Percentiles rank a stretch among this genome's conserved stretches.
phyloP scores from a whole-genome alignment of 2,329 filamentous ascomycete genomes.

The Drechslerella dactyloides region DNA sequence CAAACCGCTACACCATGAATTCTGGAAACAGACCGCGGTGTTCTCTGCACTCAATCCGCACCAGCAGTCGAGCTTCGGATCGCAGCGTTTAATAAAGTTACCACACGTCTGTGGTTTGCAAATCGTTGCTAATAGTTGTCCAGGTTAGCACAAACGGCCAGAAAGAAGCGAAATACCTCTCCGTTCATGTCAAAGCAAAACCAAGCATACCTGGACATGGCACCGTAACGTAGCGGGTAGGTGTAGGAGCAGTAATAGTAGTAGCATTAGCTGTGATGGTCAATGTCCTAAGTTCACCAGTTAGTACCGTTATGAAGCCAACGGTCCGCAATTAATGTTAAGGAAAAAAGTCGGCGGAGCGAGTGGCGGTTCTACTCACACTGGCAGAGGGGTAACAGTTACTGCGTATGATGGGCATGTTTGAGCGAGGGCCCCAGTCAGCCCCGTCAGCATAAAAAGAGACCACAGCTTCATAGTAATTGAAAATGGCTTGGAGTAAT shows the following conservation, averaged over 20 bases:
- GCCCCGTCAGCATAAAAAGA: slow-evolving; percentile 22
- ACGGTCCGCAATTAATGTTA: not conserved
- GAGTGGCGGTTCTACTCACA: slow-evolving; percentile 15
- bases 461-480: slow-evolving; percentile 44
- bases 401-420: slow-evolving; percentile 45
- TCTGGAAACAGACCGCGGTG: slow-evolving; percentile 47
- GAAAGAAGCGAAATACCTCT: not conserved
- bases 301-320: too few relatives aligned
- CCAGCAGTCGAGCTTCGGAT: slow-evolving; percentile 41
- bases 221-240: slow-evolving; percentile 38
- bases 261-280: slow-evolving; percentile 43
- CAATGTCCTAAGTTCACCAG: slow-evolving; percentile 18
- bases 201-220: slow-evolving; percentile 39
- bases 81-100: slow-evolving; percentile 46
- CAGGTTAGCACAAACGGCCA: not conserved
- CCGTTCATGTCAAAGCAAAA: not conserved
- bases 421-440: slow-evolving; percentile 38
- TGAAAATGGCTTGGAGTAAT: too few relatives aligned
- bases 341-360: not conserved
- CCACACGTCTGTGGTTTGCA: slow-evolving; percentile 47
- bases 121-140: slow-evolving; percentile 21
- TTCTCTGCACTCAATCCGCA: slow-evolving; percentile 43
- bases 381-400: slow-evolving; percentile 40
- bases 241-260: slow-evolving; percentile 37
- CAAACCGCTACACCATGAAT: slow-evolving; percentile 41